Evolutionary conservation across 352 stramenopile genomes (phyloP).

Genomic region (Phytophthora pistaciae): DNA sequence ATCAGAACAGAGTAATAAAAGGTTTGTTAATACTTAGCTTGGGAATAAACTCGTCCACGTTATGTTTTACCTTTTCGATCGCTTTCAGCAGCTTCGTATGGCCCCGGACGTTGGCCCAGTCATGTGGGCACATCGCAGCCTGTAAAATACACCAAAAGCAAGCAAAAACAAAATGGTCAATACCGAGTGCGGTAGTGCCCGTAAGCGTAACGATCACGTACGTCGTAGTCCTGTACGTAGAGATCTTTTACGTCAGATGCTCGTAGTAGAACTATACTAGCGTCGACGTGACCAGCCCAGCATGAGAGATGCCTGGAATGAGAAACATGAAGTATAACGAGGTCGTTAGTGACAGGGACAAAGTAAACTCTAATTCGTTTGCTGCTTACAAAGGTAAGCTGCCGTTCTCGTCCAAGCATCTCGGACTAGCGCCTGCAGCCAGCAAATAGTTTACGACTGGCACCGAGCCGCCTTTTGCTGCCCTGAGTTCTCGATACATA

Average conservation of each 20-base stretch:
- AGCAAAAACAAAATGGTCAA: neutral
- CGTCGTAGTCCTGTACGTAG: slow-evolving; percentile 77
- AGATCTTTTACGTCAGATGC: slow-evolving; percentile 64
- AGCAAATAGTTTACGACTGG: slow-evolving; percentile 70
- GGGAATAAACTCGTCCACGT: neutral
- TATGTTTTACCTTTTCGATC: slow-evolving; percentile 55
- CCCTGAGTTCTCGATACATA: slow-evolving; percentile 39
- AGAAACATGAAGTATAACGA: neutral
- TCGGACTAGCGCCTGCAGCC: slow-evolving; percentile 51
- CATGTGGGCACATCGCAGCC: slow-evolving; percentile 47
- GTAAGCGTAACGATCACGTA: slow-evolving; percentile 10
- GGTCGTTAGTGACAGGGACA: neutral
- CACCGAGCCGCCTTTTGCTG: slow-evolving; percentile 65
- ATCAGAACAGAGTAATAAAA: neutral
- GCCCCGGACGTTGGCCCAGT: slow-evolving; percentile 64
- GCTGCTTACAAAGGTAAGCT: slow-evolving; percentile 70
- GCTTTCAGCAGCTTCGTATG: slow-evolving; percentile 57
- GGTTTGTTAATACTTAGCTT: neutral
- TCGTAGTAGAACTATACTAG: slow-evolving; percentile 56
- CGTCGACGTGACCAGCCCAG: slow-evolving; percentile 72
- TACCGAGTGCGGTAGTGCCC: neutral
- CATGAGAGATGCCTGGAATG: slow-evolving; percentile 65
- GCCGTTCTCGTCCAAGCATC: slow-evolving; percentile 71
- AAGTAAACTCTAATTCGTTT: neutral
- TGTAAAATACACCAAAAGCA: slow-evolving; percentile 4